Evolutionary conservation across 1,139 yeast species (phyloP), one percentile per base, ranked within the genome.

Genomic region (Kodamaea arcana): DNA sequence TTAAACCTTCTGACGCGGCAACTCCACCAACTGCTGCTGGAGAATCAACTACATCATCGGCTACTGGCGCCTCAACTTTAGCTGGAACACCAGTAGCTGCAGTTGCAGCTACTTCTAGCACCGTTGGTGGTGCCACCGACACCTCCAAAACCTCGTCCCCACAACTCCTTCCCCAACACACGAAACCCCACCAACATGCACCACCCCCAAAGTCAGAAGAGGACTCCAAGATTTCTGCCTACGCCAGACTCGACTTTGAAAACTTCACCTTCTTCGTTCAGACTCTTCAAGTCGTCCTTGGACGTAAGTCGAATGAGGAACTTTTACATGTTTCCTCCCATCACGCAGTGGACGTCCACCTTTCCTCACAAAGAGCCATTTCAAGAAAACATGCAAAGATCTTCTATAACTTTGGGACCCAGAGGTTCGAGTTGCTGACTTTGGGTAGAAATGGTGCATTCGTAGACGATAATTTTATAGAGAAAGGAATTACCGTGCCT

Each of bases 371-470:
- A 30, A 90, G 90, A 62, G 95, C 96, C 11, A 87, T 90, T 16
- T 87, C 96, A 7, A 68, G 97, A 52, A 69, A 88, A 39, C 98
- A 92, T 57, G 97, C 97, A 4, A 88, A 86, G 57, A 88, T 92
- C 15, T 90, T 88, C 55, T 92, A 90, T 62, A 90, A 92, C 55
- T 92, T 92, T 60, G 97, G 96, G 4, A 86, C 94, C 4, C 97
- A 88, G 54, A 63, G 94, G 46, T 92, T 90, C 53, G 97, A 90
- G 60, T 62, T 92, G 28, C 82, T 94, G 9, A 88, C 92, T 3
- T 68, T 88, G 47, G 98, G 98, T 15, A 73, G 95, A 49, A 92
- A 92, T 54, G 98, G 98, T 23, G 97, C 97, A 1, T 92, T 90
- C 65, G 95, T 92, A 3, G 92, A 90, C 58, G 95, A 88, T 47